These are phyloP conservation scores for Paramecium pentaurelia DNA, from an alignment of 73 alveolate species.

Conservation along the genomic window DNA sequence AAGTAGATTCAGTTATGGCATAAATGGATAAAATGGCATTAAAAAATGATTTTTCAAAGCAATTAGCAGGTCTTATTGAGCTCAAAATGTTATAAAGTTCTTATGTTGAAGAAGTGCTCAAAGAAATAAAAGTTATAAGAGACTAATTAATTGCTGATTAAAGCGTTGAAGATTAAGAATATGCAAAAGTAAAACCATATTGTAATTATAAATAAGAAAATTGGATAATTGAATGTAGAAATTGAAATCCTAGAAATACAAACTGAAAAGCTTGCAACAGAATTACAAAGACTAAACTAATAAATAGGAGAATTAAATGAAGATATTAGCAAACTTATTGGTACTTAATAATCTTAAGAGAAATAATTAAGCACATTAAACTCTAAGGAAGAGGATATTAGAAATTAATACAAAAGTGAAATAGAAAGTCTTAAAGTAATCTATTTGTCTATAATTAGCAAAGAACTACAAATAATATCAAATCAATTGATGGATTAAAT, in stretches of 20 bases:
- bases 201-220: not conserved
- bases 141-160: slow-evolving; percentile 13
- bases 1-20: slow-evolving; percentile 21
- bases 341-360: not conserved
- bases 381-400: slow-evolving; percentile 16
- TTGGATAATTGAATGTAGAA: slow-evolving; percentile 39
- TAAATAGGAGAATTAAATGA: not conserved
- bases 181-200: not conserved
- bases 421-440: not conserved
- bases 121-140: slow-evolving; percentile 8
- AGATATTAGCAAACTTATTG: slow-evolving; percentile 1
- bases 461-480: not conserved
- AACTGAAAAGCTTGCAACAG: not conserved
- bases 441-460: not conserved
- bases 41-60: slow-evolving; percentile 18
- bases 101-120: not conserved
- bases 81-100: slow-evolving; percentile 37
- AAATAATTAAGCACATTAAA: not conserved
- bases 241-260: slow-evolving; percentile 10
- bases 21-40: not conserved
- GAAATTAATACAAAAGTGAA: not conserved
- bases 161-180: slow-evolving; percentile 23
- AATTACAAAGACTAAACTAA: not conserved
- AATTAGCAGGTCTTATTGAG: slow-evolving; percentile 36
- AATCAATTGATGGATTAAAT: not conserved